Evolutionary conservation across 192 early-diverging fungal species (phyloP).

Genomic region (Jimgerdemannia flammicorona): DNA sequence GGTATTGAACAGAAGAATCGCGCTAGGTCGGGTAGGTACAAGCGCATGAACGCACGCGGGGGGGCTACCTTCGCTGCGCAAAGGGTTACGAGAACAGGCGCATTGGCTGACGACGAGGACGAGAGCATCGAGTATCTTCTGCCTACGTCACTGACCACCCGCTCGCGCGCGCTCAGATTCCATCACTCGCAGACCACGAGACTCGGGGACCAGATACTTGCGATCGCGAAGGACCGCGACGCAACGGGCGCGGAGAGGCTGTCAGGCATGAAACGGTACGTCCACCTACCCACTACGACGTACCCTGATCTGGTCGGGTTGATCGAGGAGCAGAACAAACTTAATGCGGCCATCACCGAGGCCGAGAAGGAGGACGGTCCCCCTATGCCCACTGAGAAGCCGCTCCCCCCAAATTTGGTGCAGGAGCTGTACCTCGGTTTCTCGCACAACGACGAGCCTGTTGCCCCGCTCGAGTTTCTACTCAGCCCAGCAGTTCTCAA

Average conservation of each 20-base stretch:
- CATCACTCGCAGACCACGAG: background rate
- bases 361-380: background rate
- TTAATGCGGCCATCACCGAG: background rate
- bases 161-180: background rate
- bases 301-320: background rate
- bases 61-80: background rate
- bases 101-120: background rate
- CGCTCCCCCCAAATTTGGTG: background rate
- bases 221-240: background rate
- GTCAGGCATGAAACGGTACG: background rate
- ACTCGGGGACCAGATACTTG: background rate
- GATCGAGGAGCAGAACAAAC: background rate
- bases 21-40: background rate
- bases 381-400: background rate
- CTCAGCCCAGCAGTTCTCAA: background rate
- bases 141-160: background rate
- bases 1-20: background rate
- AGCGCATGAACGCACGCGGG: background rate
- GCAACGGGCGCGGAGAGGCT: background rate
- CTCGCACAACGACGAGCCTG: background rate
- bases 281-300: background rate
- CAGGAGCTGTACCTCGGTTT: background rate
- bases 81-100: background rate
- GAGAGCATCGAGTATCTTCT: background rate
- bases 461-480: background rate